phyloP scores from a whole-genome alignment of 768 basidiomycete genomes.

The Panaeolus papilionaceus region DNA sequence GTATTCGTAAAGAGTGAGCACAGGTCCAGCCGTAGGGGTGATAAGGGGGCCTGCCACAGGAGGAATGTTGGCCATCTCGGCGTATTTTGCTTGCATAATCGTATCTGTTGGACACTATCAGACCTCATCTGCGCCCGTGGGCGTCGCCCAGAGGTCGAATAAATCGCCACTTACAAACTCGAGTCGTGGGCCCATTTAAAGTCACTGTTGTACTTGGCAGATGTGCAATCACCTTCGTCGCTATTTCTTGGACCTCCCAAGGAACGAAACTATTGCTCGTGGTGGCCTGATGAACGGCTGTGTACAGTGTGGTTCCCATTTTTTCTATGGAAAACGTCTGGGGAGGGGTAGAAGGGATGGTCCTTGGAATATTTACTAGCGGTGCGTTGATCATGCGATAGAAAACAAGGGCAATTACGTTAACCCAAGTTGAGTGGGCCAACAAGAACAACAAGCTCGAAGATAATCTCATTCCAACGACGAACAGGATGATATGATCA shows the following conservation, averaged over 20 bases:
- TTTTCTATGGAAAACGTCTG: background rate
- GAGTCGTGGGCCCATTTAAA: background rate
- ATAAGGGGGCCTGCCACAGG: background rate
- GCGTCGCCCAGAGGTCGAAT: background rate
- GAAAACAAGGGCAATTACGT: background rate
- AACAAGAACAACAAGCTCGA: too few relatives aligned
- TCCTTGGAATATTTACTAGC: background rate
- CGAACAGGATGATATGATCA: too few relatives aligned
- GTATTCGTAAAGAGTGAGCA: background rate
- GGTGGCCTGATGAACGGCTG: background rate
- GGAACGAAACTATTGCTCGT: background rate
- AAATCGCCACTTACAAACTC: background rate
- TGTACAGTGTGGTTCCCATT: background rate
- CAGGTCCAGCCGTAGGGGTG: background rate
- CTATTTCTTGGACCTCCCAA: background rate
- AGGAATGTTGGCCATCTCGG: background rate
- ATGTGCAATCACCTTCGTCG: background rate
- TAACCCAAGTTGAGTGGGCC: background rate
- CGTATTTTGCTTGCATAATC: background rate
- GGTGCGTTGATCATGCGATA: background rate
- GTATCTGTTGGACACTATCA: background rate
- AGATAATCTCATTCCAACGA: too few relatives aligned
- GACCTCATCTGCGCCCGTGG: background rate
- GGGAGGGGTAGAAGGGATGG: background rate
- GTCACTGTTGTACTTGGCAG: background rate